Evolutionary conservation across 2,329 filamentous ascomycete species (phyloP).

Genomic region (Neonectria sp.): DNA sequence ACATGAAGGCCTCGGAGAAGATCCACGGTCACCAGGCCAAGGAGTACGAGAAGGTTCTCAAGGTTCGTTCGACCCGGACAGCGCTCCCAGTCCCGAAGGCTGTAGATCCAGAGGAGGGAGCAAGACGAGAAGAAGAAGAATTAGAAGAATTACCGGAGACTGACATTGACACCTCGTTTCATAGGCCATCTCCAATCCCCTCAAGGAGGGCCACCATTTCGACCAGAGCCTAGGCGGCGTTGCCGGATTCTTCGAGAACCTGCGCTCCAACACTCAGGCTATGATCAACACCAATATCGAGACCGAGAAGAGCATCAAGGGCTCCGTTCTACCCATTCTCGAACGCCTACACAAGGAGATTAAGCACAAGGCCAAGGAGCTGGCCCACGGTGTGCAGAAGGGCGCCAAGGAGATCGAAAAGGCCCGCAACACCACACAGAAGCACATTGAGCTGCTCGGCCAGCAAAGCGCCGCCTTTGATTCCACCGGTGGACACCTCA

Average conservation of each 20-base stretch:
- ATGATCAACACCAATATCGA: constrained; percentile 91
- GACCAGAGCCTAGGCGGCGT: constrained; percentile 91
- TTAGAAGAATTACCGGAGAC: background rate
- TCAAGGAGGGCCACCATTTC: constrained; percentile 94
- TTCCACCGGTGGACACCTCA: constrained; percentile 79
- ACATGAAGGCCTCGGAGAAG: constrained; percentile 88
- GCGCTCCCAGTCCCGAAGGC: background rate
- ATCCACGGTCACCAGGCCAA: constrained; percentile 88
- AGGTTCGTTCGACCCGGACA: constrained; percentile 63
- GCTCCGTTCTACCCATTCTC: constrained; percentile 87
- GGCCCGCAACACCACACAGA: constrained; percentile 87
- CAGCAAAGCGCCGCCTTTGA: constrained; percentile 88
- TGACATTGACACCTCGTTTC: constrained; percentile 22
- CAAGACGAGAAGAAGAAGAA: background rate
- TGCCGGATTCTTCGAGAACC: constrained; percentile 92
- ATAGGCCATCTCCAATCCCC: constrained; percentile 85
- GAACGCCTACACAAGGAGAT: constrained; percentile 95
- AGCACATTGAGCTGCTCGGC: constrained; percentile 94
- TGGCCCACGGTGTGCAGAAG: constrained; percentile 85
- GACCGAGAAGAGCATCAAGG: constrained; percentile 92
- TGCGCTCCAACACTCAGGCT: constrained; percentile 92
- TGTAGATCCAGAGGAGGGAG: background rate
- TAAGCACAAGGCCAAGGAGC: constrained; percentile 95
- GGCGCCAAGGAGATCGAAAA: constrained; percentile 93
- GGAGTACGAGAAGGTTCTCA: constrained; percentile 95